These are phyloP conservation scores for Batkoa obscura DNA, from an alignment of 371 early-diverging fungal species.

Conservation along the genomic window DNA sequence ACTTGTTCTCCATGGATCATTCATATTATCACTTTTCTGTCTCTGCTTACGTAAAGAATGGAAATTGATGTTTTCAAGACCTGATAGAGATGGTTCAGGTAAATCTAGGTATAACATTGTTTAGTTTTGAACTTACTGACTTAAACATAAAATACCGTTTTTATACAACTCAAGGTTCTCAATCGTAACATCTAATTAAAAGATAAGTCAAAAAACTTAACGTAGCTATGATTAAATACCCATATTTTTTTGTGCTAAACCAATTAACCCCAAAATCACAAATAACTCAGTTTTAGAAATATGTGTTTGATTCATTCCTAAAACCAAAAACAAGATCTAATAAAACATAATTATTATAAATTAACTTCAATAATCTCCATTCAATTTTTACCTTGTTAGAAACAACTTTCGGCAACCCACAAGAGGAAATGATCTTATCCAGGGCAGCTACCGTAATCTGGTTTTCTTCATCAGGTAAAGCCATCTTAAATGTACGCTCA, in stretches of 20 bases:
- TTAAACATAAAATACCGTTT: slow-evolving; percentile 14
- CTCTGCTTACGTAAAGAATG: background rate
- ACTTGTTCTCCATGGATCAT: background rate
- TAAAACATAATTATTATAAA: background rate
- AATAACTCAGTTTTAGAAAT: slow-evolving; percentile 30
- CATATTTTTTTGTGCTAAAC: slow-evolving; percentile 60
- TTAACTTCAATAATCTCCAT: slow-evolving; percentile 1
- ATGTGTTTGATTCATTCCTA: slow-evolving; percentile 26
- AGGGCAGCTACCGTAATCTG: slow-evolving; percentile 26
- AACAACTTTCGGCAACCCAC: slow-evolving; percentile 23
- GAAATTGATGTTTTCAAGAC: slow-evolving; percentile 8
- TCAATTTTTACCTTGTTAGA: slow-evolving; percentile 26
- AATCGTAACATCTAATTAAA: slow-evolving; percentile 14
- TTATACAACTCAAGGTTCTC: slow-evolving; percentile 26
- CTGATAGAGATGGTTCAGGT: slow-evolving; percentile 10
- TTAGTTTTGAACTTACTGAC: no score
- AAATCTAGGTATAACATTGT: slow-evolving; percentile 5
- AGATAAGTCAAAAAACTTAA: background rate
- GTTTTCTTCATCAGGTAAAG: slow-evolving; percentile 21
- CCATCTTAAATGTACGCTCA: slow-evolving; percentile 27
- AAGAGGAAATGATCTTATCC: slow-evolving; percentile 23
- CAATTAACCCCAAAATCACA: slow-evolving; percentile 40
- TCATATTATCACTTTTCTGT: background rate
- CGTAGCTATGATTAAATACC: slow-evolving; percentile 12
- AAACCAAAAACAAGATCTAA: slow-evolving; percentile 13